Evolutionary conservation across 352 stramenopile species (phyloP).

Genomic region (Pythium phragmiticola): DNA sequence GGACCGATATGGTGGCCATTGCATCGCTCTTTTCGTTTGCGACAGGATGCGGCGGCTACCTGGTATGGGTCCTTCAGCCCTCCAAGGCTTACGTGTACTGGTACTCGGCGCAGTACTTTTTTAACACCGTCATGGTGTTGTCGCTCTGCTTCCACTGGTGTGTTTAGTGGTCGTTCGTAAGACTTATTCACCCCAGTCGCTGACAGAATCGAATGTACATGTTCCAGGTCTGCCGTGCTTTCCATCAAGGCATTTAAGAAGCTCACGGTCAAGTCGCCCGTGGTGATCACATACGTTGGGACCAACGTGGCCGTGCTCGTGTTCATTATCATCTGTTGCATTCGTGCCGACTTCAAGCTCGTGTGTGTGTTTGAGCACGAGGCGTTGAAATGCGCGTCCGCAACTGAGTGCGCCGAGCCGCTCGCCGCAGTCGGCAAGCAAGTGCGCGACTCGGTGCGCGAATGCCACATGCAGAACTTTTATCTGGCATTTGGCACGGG

Average conservation of each 20-base stretch:
- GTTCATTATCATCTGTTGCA: constrained; percentile 64
- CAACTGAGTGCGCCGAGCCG: constrained; percentile 49
- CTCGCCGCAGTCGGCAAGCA: constrained; percentile 67
- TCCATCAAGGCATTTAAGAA: constrained; percentile 89
- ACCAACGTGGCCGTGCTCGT: constrained; percentile 62
- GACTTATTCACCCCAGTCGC: not conserved
- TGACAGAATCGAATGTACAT: constrained; percentile 4
- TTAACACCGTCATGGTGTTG: constrained; percentile 86
- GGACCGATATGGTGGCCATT: constrained; percentile 87
- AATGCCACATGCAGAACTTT: constrained; percentile 79
- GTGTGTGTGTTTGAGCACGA: constrained; percentile 72
- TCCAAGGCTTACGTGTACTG: constrained; percentile 85
- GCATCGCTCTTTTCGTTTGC: constrained; percentile 81
- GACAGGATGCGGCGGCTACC: constrained; percentile 65
- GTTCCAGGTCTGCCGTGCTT: constrained; percentile 47
- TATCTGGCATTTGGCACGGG: constrained; percentile 75
- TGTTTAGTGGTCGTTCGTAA: constrained; percentile 18
- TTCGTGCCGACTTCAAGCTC: constrained; percentile 52
- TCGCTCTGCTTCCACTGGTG: constrained; percentile 83
- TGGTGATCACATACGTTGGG: constrained; percentile 67
- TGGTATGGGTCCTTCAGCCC: constrained; percentile 84
- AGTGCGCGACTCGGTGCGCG: constrained; percentile 64
- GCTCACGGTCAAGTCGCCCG: constrained; percentile 73
- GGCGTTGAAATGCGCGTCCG: constrained; percentile 51
- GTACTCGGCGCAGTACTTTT: constrained; percentile 87